Base-by-base conservation (phyloP, 352 stramenopile species). In the Globisporangium iwayamae region DNA sequence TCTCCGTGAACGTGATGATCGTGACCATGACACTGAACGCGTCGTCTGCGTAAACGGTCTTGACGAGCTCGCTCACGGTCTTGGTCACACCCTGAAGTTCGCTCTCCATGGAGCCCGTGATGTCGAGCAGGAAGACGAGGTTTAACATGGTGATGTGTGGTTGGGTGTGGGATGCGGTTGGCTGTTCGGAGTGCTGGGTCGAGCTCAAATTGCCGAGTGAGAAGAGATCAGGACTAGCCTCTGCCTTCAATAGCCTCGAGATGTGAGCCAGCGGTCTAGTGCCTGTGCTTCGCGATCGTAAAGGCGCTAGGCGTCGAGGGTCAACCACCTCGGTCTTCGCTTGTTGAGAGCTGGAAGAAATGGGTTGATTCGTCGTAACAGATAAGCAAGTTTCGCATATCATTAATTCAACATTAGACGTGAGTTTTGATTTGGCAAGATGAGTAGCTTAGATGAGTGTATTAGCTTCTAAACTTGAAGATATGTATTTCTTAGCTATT, bases 1-100 rank as follows among this genome's bases (percentile, higher is more conserved):
- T 65, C 63, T 89, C 81, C 0, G 79, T 91, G 66, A 89, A 91
- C 6, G 81, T 91, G 76, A 91, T 78, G 70, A 89, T 76, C 30
- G 81, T 91, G 66, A 91, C 76, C 68, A 78, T 79, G 57, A 88
- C 74, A 36, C 73, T 59, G 58, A 82, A 74, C 25, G 38, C 36
- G 10, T 82, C 68, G 34, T 81, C 63, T n/a, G 84, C 74, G 20
- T 80, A 87, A 6, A 83, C 79, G 0, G 72, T 78, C 22, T 75
- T 60, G 3, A 87, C 75, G 54, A 91, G 71, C 38, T 77, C 73
- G 6, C 68, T 61, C 56, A 89, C 78, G 16, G 78, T 91, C 52
- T 68, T 55, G 70, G 87, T 89, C 43, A 88, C 72, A 8, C 78
- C 81, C 39, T 71, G 63, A 30, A 91, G 54, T 57, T 90, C 76